These are phyloP conservation scores for Fusarium nygamai DNA, from an alignment of 2,329 filamentous ascomycete genomes.

Conservation along the genomic window DNA sequence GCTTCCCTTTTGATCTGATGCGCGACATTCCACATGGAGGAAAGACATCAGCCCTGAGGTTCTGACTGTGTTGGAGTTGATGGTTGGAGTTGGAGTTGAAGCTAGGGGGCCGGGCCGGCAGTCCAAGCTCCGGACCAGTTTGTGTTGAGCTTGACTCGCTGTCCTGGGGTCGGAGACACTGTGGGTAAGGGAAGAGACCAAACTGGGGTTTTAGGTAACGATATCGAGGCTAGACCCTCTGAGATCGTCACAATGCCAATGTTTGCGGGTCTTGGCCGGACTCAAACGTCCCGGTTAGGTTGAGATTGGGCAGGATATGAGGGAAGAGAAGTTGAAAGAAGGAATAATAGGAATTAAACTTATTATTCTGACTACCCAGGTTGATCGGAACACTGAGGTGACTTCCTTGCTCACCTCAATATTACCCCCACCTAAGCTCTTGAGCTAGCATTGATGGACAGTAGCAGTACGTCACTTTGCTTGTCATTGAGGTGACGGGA, in stretches of 20 bases:
- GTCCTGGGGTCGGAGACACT: slow-evolving; percentile 5
- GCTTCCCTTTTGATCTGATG: slow-evolving; percentile 2
- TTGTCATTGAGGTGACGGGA: background rate
- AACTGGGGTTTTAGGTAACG: slow-evolving; percentile 30
- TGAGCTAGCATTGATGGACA: background rate
- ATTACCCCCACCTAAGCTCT: background rate
- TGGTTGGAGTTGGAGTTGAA: background rate
- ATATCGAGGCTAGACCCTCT: slow-evolving; percentile 23
- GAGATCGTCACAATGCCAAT: slow-evolving; percentile 22
- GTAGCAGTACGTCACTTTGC: slow-evolving; percentile 17
- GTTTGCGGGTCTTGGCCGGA: slow-evolving; percentile 15
- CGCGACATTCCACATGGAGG: background rate
- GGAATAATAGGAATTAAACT: background rate
- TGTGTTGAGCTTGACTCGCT: background rate
- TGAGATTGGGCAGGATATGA: slow-evolving; percentile 22
- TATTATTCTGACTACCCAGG: background rate
- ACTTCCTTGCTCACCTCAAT: slow-evolving; percentile 3
- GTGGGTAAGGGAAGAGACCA: slow-evolving; percentile 24
- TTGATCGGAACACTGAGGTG: background rate
- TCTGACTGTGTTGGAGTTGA: background rate
- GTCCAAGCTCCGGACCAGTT: slow-evolving; percentile 30
- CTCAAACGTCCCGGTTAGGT: slow-evolving; percentile 22
- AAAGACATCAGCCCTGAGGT: background rate
- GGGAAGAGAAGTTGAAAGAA: background rate
- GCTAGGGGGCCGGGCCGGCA: slow-evolving; percentile 35